Percentiles rank a stretch among this genome's conserved stretches.
Evolutionary conservation across 805 yeast species (phyloP).

Genomic region (Barnettozyma wickerhamii): DNA sequence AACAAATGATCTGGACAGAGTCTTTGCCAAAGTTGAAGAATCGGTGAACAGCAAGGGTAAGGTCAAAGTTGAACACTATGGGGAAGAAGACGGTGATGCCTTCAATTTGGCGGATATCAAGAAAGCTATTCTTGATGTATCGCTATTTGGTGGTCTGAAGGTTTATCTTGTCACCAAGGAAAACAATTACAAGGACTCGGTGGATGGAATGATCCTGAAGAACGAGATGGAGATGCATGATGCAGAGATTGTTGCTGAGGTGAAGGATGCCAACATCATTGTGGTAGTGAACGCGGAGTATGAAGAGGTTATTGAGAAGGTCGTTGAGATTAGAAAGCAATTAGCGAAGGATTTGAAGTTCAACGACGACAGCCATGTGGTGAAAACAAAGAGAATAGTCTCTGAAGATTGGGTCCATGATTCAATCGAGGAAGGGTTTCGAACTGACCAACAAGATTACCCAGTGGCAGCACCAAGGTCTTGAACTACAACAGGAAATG

Average conservation of each 20-base stretch:
- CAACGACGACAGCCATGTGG: neutral
- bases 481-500: neutral
- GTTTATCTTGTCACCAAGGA: constrained; percentile 29
- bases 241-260: constrained; percentile 32
- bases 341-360: constrained; percentile 8
- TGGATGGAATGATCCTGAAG: constrained; percentile 10
- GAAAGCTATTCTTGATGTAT: constrained; percentile 13
- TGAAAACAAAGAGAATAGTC: constrained; percentile 6
- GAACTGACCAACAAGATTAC: constrained; percentile 31
- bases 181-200: constrained; percentile 2
- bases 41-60: neutral
- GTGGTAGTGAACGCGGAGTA: constrained; percentile 32
- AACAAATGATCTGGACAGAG: constrained; percentile 4
- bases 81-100: constrained; percentile 11
- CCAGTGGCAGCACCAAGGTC: constrained; percentile 9
- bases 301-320: constrained; percentile 3
- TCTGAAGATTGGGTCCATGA: constrained; percentile 31
- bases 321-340: constrained; percentile 8
- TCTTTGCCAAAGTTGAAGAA: constrained; percentile 2
- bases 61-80: neutral
- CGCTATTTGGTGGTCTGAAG: constrained; percentile 32
- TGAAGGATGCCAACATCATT: constrained; percentile 35
- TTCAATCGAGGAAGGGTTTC: constrained; percentile 28
- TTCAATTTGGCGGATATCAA: constrained; percentile 5
- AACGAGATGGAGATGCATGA: constrained; percentile 38